A percentile compares a stretch with the other conserved stretches of the same genome.
Conservation (phyloP, 805 yeast species). For the Lachancea lanzarotensis region DNA sequence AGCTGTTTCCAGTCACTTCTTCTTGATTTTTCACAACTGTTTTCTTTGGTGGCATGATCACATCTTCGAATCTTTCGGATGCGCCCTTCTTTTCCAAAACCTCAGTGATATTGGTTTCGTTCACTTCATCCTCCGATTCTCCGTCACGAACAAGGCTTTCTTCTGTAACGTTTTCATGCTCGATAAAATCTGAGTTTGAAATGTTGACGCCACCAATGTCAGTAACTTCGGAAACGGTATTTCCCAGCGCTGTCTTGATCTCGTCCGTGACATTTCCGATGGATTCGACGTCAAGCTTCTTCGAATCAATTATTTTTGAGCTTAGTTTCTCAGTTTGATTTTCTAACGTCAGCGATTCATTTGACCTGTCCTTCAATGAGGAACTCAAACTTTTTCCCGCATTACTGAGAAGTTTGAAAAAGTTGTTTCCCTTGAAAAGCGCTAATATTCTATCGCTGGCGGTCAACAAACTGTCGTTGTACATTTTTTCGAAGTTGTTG, state of each 20-base stretch:
- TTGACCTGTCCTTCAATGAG: conserved; percentile 9
- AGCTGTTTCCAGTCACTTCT: conserved; percentile 8
- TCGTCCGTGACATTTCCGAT: no score
- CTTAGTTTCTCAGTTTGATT: background rate
- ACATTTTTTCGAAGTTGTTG: conserved; percentile 58
- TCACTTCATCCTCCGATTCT: no score
- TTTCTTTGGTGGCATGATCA: conserved; percentile 21
- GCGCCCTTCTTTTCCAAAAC: background rate
- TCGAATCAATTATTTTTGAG: background rate
- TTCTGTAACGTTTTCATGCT: no score
- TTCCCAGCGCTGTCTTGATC: no score
- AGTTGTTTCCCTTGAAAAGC: conserved; percentile 28
- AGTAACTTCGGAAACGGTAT: no score
- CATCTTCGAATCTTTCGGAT: conserved; percentile 18
- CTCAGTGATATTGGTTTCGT: background rate
- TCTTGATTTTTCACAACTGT: background rate
- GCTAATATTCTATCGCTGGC: conserved; percentile 16
- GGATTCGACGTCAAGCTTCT: background rate
- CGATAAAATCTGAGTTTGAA: no score
- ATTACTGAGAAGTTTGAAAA: conserved; percentile 26
- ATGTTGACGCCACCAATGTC: no score
- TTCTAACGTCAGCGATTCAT: conserved; percentile 5
- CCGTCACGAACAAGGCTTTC: no score
- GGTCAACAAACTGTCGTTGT: conserved; percentile 30
- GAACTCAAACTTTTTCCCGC: conserved; percentile 23